Evolutionary conservation across 108 stramenopile genomes (phyloP), one percentile per base, ranked within the genome.

Genomic region (Nitzschia palea): DNA sequence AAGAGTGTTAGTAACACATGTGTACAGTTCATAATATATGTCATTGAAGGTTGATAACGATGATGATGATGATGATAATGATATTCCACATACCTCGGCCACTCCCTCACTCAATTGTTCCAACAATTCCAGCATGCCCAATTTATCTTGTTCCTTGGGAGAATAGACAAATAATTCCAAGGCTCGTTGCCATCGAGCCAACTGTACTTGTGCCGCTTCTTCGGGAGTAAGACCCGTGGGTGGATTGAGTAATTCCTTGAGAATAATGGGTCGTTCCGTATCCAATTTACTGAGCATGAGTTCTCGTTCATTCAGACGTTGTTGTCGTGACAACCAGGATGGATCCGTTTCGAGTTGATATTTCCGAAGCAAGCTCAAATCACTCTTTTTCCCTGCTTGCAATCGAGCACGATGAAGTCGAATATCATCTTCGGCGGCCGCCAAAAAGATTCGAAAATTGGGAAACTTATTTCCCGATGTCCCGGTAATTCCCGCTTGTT

Each of bases 121-220:
- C 44, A 91, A 57, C 55, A 89, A 59, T 32, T 60, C 62, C 48
- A 85, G 52, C 67, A 86, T 67, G 29, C 85, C 84, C 58, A 89
- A 44, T 4, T 81, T 44, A 43, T 29, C 29, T 44, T 55, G 23
- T 0, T n/a, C 27, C 40, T 62, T 26, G 20, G 86, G 86, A 45
- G 78, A 81, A 64, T 83, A 79, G 3, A 93, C 86, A 73, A 83
- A 93, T 15, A 88, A 63, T 76, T 93, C 88, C 75, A 89, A 62
- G 6, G 88, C 91, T 45, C 81, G 81, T 66, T 87, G 84, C 91
- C 91, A 89, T 12, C 85, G 65, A 20, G 69, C 76, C 60, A 93
- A 30, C 33, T 84, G 76, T 47, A 85, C 74, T 43, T 84, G 74
- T 30, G 77, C 55, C 28, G 74, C 67, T 70, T 88, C 87, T 20